A percentile compares a stretch with the other conserved stretches of the same genome.
Evolutionary conservation across 2,329 filamentous ascomycete genomes (phyloP).

Genomic region (Cladosporium sp.): DNA sequence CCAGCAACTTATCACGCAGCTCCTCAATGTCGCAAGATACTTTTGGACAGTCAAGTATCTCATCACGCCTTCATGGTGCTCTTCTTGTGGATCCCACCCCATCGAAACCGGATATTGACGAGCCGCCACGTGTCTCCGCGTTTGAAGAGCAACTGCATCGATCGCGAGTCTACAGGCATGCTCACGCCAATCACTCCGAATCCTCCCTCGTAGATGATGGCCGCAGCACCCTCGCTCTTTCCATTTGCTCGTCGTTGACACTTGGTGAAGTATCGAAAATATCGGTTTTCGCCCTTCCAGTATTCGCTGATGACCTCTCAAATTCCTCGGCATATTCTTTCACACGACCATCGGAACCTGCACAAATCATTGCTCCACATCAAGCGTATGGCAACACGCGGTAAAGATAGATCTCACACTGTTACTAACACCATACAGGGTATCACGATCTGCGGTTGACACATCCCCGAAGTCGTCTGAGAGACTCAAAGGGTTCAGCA

Average conservation of each 20-base stretch:
- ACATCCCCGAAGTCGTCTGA: too few species aligned
- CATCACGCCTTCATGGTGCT: not conserved
- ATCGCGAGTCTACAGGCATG: not conserved
- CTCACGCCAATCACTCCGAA: not conserved
- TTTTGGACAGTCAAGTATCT: not conserved
- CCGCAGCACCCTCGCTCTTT: not conserved
- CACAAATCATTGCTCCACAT: not conserved
- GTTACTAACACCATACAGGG: too few species aligned
- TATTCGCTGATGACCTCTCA: not conserved
- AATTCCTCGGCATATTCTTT: not conserved
- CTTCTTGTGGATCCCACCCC: too few species aligned
- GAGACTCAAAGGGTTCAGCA: too few species aligned
- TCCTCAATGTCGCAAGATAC: not conserved
- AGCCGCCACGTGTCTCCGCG: not conserved
- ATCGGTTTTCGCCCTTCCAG: not conserved
- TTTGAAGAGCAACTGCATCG: not conserved
- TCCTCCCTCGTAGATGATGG: not conserved
- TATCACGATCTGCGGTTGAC: too few species aligned
- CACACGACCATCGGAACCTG: not conserved
- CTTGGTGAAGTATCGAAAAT: not conserved
- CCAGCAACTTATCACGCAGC: not conserved
- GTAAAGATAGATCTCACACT: too few species aligned
- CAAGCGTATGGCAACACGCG: too few species aligned
- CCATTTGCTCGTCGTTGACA: not conserved
- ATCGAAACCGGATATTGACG: rapidly evolving